These are phyloP conservation scores for Sarcodon aspratus DNA, from an alignment of 768 basidiomycete species.

Conservation along the genomic window DNA sequence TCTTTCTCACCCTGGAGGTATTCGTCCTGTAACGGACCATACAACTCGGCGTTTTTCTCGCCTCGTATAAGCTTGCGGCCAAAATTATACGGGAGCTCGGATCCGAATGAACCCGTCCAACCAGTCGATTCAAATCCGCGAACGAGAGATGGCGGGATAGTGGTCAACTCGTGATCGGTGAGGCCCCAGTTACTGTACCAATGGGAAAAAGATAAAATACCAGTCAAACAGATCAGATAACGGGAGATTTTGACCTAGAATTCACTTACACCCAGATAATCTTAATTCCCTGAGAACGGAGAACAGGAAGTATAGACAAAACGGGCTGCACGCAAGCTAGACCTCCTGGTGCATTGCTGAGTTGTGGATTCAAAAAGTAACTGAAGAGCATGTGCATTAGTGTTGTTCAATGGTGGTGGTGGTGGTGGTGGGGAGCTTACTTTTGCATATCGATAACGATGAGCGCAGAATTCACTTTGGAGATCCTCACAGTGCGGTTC, in stretches of 20 bases:
- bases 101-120: conserved; percentile 35
- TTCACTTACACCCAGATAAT: conserved; percentile 51
- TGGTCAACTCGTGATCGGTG: conserved; percentile 48
- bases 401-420: background rate
- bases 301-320: conserved; percentile 31
- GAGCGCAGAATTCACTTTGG: conserved; percentile 37
- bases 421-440: conserved; percentile 20
- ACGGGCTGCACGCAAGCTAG: conserved; percentile 47
- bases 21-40: conserved; percentile 49
- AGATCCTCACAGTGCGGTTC: conserved; percentile 38
- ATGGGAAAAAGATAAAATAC: background rate
- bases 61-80: conserved; percentile 50
- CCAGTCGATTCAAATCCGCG: conserved; percentile 41
- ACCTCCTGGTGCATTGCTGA: conserved; percentile 43
- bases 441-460: conserved; percentile 70
- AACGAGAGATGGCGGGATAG: conserved; percentile 48
- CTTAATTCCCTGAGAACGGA: conserved; percentile 39
- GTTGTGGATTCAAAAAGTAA: conserved; percentile 54
- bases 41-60: conserved; percentile 45
- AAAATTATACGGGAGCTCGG: conserved; percentile 38
- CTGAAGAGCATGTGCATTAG: conserved; percentile 17
- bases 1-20: conserved; percentile 37
- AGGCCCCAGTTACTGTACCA: conserved; percentile 54
- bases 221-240: background rate
- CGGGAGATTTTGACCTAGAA: background rate